These are phyloP conservation scores for Vararia minispora DNA, from an alignment of 768 basidiomycete species.

Conservation along the genomic window DNA sequence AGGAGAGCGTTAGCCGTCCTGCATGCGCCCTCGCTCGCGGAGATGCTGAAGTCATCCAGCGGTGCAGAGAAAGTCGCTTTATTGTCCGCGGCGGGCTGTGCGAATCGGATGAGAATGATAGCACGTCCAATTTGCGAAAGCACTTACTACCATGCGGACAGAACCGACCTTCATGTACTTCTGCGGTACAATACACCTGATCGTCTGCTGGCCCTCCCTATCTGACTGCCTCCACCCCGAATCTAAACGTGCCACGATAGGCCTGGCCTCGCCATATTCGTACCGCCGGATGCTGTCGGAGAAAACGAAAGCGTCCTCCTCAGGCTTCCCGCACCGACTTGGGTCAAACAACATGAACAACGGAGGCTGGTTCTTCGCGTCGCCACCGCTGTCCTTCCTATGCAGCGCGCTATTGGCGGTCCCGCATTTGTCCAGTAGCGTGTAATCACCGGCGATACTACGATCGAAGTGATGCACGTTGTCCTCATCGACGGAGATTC, in stretches of 20 bases:
- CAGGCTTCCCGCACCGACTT: constrained; percentile 60
- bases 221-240: constrained; percentile 70
- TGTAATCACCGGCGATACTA: constrained; percentile 72
- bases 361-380: constrained; percentile 43
- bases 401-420: constrained; percentile 81
- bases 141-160: constrained; percentile 45
- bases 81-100: constrained; percentile 41
- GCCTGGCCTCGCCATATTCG: constrained; percentile 73
- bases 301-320: constrained; percentile 78
- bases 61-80: constrained; percentile 64
- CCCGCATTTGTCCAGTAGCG: constrained; percentile 76
- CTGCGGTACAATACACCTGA: constrained; percentile 48
- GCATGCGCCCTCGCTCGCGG: constrained; percentile 52
- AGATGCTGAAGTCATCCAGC: constrained; percentile 35
- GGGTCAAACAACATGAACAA: constrained; percentile 84
- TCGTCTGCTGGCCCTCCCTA: constrained; percentile 33
- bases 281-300: constrained; percentile 67
- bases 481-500: constrained; percentile 45
- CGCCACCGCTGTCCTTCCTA: constrained; percentile 35
- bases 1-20: constrained; percentile 67
- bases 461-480: constrained; percentile 49
- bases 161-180: constrained; percentile 46
- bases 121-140: not conserved
- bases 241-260: constrained; percentile 64
- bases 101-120: not conserved